Base-by-base conservation (phyloP, 2,329 filamentous ascomycete species). In the Magnaporthales sp. region DNA sequence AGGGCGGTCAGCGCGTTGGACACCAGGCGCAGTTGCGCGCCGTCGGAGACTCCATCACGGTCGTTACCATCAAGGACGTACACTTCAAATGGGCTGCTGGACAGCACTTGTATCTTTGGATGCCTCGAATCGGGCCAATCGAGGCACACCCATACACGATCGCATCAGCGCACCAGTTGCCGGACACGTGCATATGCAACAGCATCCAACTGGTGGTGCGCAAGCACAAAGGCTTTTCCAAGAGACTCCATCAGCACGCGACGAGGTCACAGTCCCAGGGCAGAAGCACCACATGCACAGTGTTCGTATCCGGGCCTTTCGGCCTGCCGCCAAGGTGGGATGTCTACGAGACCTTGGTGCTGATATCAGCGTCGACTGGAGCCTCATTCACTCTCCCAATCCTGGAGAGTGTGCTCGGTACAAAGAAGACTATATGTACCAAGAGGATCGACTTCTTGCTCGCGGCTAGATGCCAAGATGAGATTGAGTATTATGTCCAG, bases 81-180 rank as follows among this genome's bases (percentile, higher is more conserved):
- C 83, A 85, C 69, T 86, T 88, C 70, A 76, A 76, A 24, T 88
- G 86, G 86, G 77, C 77, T n/a, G 77, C 85, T 0, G 86, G 86
- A 13, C 86, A 88, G 71, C 84, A 88, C 69, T 73, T 88, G 3
- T 88, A 88, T 68, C 79, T 88, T 9, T 87, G 85, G 84, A 74
- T 87, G 64, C 86, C 86, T 6, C 75, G 78, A 1, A 74, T 88
- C 2, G 85, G 84, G 0, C 76, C 79, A 1, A 72, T 86, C 5
- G 86, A 88, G 70, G 80, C 83, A 0, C 86, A 88, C 68, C 86
- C 86, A 0, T 88, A 87, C 73, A 88, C 86, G 4, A 85, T 88
- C 56, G 85, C 86, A n/a, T 82, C 80, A 22, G 81, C 85, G 1
- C 81, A 84, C 71, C 79, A 78, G 62, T 73, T 82, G 11, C 78